A percentile compares a stretch with the other conserved stretches of the same genome.
Conservation (phyloP, 768 basidiomycete genomes). For the Mycena galericulata region DNA sequence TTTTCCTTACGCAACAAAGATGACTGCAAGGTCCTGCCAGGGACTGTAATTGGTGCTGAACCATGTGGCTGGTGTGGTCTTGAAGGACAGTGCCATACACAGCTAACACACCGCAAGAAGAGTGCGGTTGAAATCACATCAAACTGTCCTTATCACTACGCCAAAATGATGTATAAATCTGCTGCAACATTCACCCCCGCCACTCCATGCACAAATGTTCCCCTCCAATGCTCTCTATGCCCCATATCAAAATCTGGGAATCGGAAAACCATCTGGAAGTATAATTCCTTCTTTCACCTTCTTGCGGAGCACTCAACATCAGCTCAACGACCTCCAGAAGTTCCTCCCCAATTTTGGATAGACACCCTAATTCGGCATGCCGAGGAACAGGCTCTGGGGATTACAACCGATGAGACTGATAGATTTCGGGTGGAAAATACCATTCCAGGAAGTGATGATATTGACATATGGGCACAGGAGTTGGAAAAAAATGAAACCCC, state of each 20-base stretch:
- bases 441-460: constrained; percentile 25
- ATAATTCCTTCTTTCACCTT: constrained; percentile 26
- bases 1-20: constrained; percentile 1
- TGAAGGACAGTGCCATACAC: constrained; percentile 21
- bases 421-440: constrained; percentile 8
- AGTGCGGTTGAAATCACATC: constrained; percentile 6
- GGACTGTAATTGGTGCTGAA: neutral
- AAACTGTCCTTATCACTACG: constrained; percentile 27
- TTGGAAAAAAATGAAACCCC: neutral
- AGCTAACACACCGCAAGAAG: neutral
- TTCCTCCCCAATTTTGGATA: constrained; percentile 18
- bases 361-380: constrained; percentile 12
- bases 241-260: constrained; percentile 14
- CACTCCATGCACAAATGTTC: constrained; percentile 28
- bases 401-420: constrained; percentile 21
- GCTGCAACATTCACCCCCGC: constrained; percentile 3
- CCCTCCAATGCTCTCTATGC: constrained; percentile 23
- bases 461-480: constrained; percentile 13
- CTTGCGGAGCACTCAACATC: constrained; percentile 12
- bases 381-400: constrained; percentile 27
- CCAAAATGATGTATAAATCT: constrained; percentile 20
- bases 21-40: neutral
- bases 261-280: constrained; percentile 33
- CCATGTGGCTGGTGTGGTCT: constrained; percentile 21
- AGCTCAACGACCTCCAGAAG: constrained; percentile 6